Percentiles rank a stretch among this genome's conserved stretches.
Evolutionary conservation across 1,139 yeast species (phyloP).

Genomic region (Saccharomycopsis hybrid): DNA sequence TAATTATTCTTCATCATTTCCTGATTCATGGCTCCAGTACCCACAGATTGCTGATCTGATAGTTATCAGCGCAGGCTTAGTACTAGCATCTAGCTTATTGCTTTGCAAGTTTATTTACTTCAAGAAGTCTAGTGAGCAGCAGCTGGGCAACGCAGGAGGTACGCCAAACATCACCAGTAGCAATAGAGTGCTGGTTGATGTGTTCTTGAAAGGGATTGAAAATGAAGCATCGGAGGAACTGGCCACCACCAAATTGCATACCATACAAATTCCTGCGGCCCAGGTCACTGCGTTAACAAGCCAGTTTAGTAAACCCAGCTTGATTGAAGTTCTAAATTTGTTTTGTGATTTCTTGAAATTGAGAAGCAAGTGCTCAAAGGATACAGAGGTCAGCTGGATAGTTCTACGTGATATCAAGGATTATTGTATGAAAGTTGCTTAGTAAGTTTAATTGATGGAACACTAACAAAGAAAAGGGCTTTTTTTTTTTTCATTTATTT

Average conservation of each 20-base stretch:
- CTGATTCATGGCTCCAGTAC: constrained; percentile 16
- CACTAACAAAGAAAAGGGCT: too few relatives aligned
- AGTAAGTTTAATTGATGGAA: too few relatives aligned
- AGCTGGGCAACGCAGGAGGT: too few relatives aligned
- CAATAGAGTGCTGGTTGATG: too few relatives aligned
- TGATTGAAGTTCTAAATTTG: constrained; percentile 6
- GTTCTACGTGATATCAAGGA: constrained; percentile 11
- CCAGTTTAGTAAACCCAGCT: neutral
- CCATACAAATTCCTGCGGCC: neutral
- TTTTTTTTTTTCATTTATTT: too few relatives aligned
- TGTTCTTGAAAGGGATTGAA: too few relatives aligned
- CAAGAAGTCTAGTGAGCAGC: too few relatives aligned
- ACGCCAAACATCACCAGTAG: too few relatives aligned
- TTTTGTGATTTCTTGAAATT: constrained; percentile 14
- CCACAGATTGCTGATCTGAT: constrained; percentile 8
- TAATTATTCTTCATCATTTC: neutral
- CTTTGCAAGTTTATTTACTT: constrained; percentile 3
- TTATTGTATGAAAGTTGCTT: constrained; percentile 17
- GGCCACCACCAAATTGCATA: neutral
- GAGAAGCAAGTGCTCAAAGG: constrained; percentile 1
- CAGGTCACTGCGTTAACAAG: neutral
- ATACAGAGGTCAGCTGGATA: neutral
- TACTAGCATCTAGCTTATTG: constrained; percentile 5
- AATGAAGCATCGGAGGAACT: too few relatives aligned
- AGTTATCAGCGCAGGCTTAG: constrained; percentile 10